Conservation (phyloP, 208 protist species). For the Crithidia sp. region DNA sequence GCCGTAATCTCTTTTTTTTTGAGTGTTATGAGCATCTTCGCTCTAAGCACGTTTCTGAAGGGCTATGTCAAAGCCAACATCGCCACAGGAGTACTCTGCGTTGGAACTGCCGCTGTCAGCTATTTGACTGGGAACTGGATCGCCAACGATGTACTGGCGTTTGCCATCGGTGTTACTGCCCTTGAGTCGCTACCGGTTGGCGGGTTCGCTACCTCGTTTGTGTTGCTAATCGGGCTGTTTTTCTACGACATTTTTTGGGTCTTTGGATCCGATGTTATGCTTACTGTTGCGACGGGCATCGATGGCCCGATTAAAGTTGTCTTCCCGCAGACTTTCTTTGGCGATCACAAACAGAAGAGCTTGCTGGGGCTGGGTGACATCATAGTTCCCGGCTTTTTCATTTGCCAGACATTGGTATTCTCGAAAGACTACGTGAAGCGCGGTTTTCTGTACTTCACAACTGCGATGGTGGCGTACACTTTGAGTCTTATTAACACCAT, state of each 20-base stretch:
- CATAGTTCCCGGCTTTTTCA: conserved; percentile 96
- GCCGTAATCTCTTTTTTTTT: conserved; percentile 76
- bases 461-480: conserved; percentile 86
- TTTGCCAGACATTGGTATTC: conserved; percentile 95
- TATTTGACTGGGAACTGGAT: conserved; percentile 92
- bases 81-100: conserved; percentile 68
- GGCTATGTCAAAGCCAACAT: conserved; percentile 62
- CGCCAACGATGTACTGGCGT: conserved; percentile 94
- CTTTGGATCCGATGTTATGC: conserved; percentile 97
- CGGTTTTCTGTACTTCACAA: conserved; percentile 88
- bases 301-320: conserved; percentile 96
- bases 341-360: conserved; percentile 72
- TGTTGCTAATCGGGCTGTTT: conserved; percentile 93
- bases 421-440: conserved; percentile 68
- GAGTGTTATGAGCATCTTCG: conserved; percentile 66
- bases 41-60: conserved; percentile 66
- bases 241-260: conserved; percentile 99
- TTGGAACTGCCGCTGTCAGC: conserved; percentile 61
- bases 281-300: conserved; percentile 94
- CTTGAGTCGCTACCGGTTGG: conserved; percentile 62
- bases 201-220: conserved; percentile 68
- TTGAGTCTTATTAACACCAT: conserved; percentile 94
- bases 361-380: conserved; percentile 97
- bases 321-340: conserved; percentile 91
- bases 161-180: conserved; percentile 85